Evolutionary conservation across 345 rosid genomes (phyloP), one percentile per base, ranked within the genome.

Genomic region (Hibiscus syriacus): DNA sequence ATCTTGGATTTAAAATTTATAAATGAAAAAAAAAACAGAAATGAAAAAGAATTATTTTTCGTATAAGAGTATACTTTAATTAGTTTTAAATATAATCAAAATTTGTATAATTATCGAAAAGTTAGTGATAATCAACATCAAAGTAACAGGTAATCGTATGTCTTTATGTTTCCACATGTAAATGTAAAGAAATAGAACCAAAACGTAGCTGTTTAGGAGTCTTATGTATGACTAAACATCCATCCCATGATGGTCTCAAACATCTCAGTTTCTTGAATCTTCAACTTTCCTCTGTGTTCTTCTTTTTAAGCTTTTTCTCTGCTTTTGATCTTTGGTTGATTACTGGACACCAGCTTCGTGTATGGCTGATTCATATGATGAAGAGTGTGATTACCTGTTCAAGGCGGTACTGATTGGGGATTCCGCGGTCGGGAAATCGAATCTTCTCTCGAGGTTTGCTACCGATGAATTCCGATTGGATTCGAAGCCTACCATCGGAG

Each of bases 371-470:
- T 88, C 87, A 11, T 82, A 85, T 50, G 92, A 87, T 9, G 94
- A 86, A 72, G 96, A 89, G 86, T 89, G 90, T 70, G 96, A 92
- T 79, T 92, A 89, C 64, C 78, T 89, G 41, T 92, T 92, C 70
- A 92, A 92, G 77, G 88, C 92, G 1, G 98, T 92, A 17, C 46
- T 92, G 70, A 86, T 85, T 0, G 98, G 96, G 12, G 93, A 89
- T 57, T 89, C 96, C 1, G 93, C 86, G 0, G 96, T 89, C 23
- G 92, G 98, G 66, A 92, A 92, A 78, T 92, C 98, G 5, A 92
- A 92, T 64, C 90, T 92, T 11, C 77, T 92, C 5, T 89, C 93
- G 16, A 80, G 98, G 72, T 89, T 89, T 73, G 80, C 96, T 0
- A 76, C 70, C 41, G 85, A 89, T 43, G 96, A 89, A 63, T 92